These are phyloP conservation scores for Micromonas commoda DNA, from an alignment of 139 green algal genomes.

Conservation along the genomic window DNA sequence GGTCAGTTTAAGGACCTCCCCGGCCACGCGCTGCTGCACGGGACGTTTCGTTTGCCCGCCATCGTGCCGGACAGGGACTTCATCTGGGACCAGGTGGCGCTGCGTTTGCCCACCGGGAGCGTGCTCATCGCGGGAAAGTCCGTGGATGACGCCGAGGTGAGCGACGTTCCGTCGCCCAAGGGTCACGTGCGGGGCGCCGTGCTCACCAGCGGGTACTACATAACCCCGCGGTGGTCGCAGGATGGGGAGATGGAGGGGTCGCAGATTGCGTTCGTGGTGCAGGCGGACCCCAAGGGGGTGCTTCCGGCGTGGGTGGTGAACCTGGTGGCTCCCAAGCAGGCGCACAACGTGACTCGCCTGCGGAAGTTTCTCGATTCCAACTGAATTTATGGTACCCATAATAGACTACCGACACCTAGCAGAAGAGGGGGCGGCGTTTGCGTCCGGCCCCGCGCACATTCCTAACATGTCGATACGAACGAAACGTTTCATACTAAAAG, in stretches of 20 bases:
- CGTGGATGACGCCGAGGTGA: neutral
- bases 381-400: too few relatives aligned
- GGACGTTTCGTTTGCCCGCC: conserved; percentile 3
- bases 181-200: conserved; percentile 1
- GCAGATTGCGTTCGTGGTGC: neutral
- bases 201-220: conserved; percentile 1
- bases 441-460: too few relatives aligned
- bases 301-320: conserved; percentile 22
- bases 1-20: neutral
- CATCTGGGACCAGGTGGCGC: conserved; percentile 4
- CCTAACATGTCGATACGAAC: too few relatives aligned
- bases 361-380: neutral
- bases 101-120: neutral
- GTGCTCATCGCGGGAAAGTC: conserved; percentile 2
- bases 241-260: neutral
- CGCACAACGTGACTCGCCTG: conserved; percentile 9
- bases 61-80: conserved; percentile 10
- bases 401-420: too few relatives aligned
- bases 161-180: neutral
- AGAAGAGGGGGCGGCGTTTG: too few relatives aligned
- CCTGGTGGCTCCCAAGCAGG: neutral
- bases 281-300: neutral
- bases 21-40: conserved; percentile 4
- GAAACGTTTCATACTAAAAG: too few relatives aligned
- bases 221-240: neutral